Percentiles rank a stretch among this genome's conserved stretches.
Conservation (phyloP, 306 rosid species). For the Vicia sativa region DNA sequence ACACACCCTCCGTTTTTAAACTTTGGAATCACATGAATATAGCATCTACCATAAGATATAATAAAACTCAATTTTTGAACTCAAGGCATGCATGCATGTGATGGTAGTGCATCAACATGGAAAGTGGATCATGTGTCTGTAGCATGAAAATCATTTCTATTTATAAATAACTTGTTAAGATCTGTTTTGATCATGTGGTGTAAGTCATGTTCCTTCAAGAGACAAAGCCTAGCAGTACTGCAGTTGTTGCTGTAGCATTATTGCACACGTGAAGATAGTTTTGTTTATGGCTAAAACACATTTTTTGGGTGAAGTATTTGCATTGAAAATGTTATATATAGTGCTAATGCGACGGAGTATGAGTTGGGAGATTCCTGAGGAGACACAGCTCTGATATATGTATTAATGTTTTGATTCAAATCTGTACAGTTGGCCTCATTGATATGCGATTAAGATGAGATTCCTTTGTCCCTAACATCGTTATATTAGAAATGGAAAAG, state of each 20-base stretch:
- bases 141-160: too few relatives aligned
- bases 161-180: too few relatives aligned
- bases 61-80: too few relatives aligned
- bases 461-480: conserved; percentile 33
- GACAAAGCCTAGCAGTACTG: not conserved
- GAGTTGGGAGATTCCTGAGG: conserved; percentile 37
- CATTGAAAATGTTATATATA: not conserved
- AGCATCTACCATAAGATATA: too few relatives aligned
- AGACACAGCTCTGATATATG: conserved; percentile 21
- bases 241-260: conserved; percentile 1
- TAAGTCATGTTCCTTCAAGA: too few relatives aligned
- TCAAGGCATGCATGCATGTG: too few relatives aligned
- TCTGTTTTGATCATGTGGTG: too few relatives aligned
- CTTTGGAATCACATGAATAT: too few relatives aligned
- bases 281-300: not conserved
- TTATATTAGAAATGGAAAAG: conserved; percentile 10
- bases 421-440: conserved; percentile 37
- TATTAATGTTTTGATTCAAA: conserved; percentile 30
- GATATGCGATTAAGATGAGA: conserved; percentile 32
- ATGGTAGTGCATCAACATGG: too few relatives aligned
- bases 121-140: too few relatives aligned
- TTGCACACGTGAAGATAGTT: not conserved
- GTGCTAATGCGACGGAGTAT: conserved; percentile 16
- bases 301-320: not conserved
- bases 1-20: too few relatives aligned